Percentiles rank a stretch among this genome's conserved stretches.
These are phyloP conservation scores for Candida koratica DNA, from an alignment of 805 yeast species.

Conservation along the genomic window DNA sequence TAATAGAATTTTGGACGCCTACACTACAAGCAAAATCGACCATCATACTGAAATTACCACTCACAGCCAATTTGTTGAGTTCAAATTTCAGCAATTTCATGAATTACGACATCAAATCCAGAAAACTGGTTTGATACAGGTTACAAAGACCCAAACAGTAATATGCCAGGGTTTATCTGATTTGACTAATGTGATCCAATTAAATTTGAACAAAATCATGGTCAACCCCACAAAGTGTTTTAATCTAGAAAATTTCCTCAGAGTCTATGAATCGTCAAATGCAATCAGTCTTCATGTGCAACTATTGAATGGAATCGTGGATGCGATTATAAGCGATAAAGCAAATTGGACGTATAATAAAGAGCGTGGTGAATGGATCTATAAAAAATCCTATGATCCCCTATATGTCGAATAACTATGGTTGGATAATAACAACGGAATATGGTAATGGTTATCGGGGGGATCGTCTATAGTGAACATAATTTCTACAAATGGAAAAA, in stretches of 20 bases:
- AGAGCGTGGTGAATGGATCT: conserved; percentile 17
- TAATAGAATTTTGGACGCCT: conserved; percentile 16
- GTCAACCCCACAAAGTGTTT: conserved; percentile 6
- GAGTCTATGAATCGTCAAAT: conserved; percentile 6
- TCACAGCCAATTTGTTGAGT: conserved; percentile 4
- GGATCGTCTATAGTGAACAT: conserved; percentile 62
- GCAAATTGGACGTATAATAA: conserved; percentile 24
- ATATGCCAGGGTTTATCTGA: conserved; percentile 14
- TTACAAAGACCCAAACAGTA: conserved; percentile 23
- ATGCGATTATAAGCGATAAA: conserved; percentile 19
- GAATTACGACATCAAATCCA: conserved; percentile 26
- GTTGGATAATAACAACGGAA: conserved; percentile 79
- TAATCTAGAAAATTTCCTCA: conserved; percentile 11
- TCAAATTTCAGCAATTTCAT: conserved; percentile 21
- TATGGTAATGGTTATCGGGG: conserved; percentile 80
- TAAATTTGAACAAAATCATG: conserved; percentile 15
- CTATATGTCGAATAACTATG: conserved; percentile 89
- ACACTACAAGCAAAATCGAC: conserved; percentile 11
- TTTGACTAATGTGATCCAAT: conserved; percentile 14
- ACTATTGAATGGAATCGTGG: conserved; percentile 25
- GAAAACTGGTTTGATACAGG: conserved; percentile 20
- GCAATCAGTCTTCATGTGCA: conserved; percentile 16
- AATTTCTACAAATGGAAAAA: conserved; percentile 87
- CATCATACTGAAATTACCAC: not conserved
- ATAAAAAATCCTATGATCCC: conserved; percentile 50